phyloP scores from a whole-genome alignment of 352 stramenopile genomes.

The Globisporangium nunn region DNA sequence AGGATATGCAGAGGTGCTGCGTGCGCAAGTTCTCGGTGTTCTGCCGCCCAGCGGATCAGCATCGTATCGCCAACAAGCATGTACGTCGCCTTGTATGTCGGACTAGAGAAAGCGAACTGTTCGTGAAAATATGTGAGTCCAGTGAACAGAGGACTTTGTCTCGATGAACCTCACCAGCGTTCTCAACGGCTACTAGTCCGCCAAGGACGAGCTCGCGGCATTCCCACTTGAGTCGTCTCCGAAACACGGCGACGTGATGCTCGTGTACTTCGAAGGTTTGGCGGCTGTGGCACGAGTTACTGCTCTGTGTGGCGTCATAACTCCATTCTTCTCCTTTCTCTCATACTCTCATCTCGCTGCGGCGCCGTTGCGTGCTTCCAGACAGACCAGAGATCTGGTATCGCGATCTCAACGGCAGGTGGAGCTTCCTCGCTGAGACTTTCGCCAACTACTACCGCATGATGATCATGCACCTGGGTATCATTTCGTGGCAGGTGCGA shows the following conservation, averaged over 20 bases:
- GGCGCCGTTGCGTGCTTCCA: conserved; percentile 7
- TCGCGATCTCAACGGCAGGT: conserved; percentile 39
- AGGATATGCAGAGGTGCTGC: conserved; percentile 39
- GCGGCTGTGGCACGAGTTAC: no score
- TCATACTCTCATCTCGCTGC: neutral
- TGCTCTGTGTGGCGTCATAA: no score
- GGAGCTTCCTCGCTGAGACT: conserved; percentile 61
- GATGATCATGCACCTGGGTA: conserved; percentile 69
- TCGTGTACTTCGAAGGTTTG: conserved; percentile 34
- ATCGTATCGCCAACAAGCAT: conserved; percentile 21
- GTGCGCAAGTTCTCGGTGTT: conserved; percentile 28
- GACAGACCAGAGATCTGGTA: conserved; percentile 60
- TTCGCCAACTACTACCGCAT: conserved; percentile 81
- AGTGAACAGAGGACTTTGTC: no score
- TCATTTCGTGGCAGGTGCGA: conserved; percentile 68
- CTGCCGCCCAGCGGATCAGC: conserved; percentile 35
- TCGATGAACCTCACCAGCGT: no score
- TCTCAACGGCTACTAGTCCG: conserved; percentile 2
- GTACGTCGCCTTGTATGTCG: conserved; percentile 1
- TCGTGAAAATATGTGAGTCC: no score
- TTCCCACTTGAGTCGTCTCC: conserved; percentile 55
- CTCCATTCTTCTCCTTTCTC: no score
- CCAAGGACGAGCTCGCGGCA: conserved; percentile 22
- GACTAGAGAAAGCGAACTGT: no score
- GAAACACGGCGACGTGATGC: conserved; percentile 45